Base-by-base conservation (phyloP, 192 early-diverging fungal genomes). In the Rhizophagus prolifer region DNA sequence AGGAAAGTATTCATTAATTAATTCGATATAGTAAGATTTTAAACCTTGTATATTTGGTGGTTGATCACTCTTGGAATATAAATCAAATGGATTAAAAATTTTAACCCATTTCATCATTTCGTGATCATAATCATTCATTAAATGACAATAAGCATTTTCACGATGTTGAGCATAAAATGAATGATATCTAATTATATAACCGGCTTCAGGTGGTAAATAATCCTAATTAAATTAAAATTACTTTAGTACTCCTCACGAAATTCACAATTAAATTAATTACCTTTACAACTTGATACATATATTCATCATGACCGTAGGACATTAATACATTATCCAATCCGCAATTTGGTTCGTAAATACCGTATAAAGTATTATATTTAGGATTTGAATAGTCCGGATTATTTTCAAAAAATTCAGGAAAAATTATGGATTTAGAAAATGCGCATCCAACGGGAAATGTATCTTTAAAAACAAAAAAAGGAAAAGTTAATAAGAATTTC, bases 281-380 rank as follows among this genome's bases (percentile, higher is more conserved):
- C 50, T 84, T 83, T 30, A 77, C 67, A 4, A 88, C 85, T 12
- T 84, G 79, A 62, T 86, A 88, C 23, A 88, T 50, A 47, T 88
- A 88, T 63, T 88, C 87, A 38, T 88, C 87, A 77, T 88, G 87
- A 61, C 87, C 87, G 70, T 76, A 88, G 23, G 78, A 77, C 78
- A 88, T 74, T 36, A 85, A 67, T 13, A 88, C 70, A 0, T 83
- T 76, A 34, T 82, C 79, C 1, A 88, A 63, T 16, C 87, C 87
- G 79, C 87, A 88, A 46, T 85, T 59, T 10, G 80, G 74, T 23
- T 38, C 10, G 60, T 88, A 88, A 19, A 88, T 86, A 12, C 87
- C 87, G 36, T 80, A 80, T 16, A 80, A 65, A 1, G 81, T 80
- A 10, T 69, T 79, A 36, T 82, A 84, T 13, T 64, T 58, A 10